Evolutionary conservation across 163 green algal species (phyloP).

Genomic region (Chlamydomonas reinhardtii): DNA sequence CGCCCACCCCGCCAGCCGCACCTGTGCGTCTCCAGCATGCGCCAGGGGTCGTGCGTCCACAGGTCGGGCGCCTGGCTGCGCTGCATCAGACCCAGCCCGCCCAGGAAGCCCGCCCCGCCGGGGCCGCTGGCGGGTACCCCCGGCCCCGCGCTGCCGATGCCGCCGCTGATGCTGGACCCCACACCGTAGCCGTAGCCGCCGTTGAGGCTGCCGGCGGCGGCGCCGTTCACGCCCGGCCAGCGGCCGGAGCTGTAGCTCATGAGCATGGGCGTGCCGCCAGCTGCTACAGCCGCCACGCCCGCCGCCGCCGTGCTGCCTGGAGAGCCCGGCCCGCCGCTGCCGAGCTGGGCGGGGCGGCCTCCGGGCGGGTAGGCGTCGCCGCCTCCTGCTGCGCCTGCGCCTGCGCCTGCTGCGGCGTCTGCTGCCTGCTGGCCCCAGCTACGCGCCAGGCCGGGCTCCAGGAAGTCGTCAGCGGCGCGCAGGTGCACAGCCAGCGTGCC

Average conservation of each 20-base stretch:
- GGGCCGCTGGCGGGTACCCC: not conserved
- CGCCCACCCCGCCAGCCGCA: not conserved
- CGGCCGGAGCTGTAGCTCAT: not conserved
- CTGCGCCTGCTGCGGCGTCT: too few species aligned
- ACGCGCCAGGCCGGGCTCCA: not conserved
- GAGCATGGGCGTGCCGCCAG: not conserved
- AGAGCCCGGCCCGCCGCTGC: not conserved
- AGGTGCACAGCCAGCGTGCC: conserved; percentile 31
- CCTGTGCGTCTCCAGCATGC: conserved; percentile 26
- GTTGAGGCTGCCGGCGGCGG: too few species aligned
- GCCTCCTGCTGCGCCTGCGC: too few species aligned
- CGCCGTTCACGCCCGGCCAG: not conserved
- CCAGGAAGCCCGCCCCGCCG: not conserved
- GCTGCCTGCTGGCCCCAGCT: not conserved
- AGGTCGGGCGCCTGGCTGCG: conserved; percentile 33
- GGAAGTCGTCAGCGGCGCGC: conserved; percentile 22
- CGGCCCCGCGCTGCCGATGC: not conserved
- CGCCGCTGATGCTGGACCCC: too few species aligned
- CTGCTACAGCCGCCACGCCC: not conserved
- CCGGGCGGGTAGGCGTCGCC: too few species aligned
- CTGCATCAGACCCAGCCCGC: conserved; percentile 1
- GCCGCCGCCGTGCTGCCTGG: not conserved
- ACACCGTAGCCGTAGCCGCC: too few species aligned
- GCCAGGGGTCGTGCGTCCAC: conserved; percentile 44
- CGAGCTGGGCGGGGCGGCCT: too few species aligned